Conservation (phyloP, 73 alveolate genomes). For the Breviolum minutum region DNA sequence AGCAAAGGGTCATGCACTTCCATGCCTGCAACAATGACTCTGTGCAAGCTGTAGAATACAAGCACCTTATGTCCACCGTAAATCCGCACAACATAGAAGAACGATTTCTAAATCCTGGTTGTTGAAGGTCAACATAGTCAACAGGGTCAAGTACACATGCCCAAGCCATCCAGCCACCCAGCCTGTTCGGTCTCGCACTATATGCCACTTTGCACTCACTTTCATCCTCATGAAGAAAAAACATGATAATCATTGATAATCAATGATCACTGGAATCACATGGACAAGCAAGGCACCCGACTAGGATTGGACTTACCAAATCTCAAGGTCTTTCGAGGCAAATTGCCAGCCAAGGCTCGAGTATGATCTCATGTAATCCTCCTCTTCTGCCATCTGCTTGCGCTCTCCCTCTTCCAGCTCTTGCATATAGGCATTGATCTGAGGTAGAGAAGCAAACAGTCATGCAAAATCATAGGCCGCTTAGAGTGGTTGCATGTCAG, state of each 20-base stretch:
- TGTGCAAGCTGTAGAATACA: not conserved
- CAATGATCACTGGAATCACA: not conserved
- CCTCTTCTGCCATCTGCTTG: not conserved
- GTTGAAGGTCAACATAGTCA: not conserved
- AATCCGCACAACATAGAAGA: too few relatives aligned
- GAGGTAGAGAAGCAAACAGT: not conserved
- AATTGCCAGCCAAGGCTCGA: not conserved
- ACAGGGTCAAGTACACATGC: not conserved
- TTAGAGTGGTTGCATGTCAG: not conserved
- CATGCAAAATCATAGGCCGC: not conserved
- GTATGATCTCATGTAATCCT: not conserved
- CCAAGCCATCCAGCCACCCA: not conserved
- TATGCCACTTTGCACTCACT: not conserved
- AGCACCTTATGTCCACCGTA: too few relatives aligned
- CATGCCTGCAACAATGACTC: not conserved
- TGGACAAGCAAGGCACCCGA: not conserved
- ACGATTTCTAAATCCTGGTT: not conserved
- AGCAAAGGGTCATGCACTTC: not conserved
- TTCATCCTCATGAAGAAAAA: not conserved
- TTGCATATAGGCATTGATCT: conserved; percentile 31
- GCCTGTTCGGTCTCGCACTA: not conserved
- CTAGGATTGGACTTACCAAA: not conserved
- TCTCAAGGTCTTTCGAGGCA: not conserved
- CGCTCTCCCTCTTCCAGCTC: conserved; percentile 39
- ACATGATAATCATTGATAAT: too few relatives aligned